phyloP scores from a whole-genome alignment of 192 early-diverging fungal genomes.

The Mortierella claussenii region DNA sequence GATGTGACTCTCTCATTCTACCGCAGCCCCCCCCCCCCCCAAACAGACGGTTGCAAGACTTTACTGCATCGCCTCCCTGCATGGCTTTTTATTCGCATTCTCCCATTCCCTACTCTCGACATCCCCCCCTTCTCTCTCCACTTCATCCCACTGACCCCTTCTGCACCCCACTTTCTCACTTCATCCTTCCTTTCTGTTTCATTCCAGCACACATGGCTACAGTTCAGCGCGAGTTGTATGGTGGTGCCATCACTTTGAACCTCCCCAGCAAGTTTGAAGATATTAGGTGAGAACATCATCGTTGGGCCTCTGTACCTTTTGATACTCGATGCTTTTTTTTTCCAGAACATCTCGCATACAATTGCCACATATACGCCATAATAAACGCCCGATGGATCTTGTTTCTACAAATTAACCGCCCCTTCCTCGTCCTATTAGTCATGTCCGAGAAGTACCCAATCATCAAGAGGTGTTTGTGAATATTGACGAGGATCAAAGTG shows the following conservation, averaged over 20 bases:
- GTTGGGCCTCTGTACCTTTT: background rate
- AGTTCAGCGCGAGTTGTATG: slow-evolving; percentile 65
- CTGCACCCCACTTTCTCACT: background rate
- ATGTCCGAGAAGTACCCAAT: slow-evolving; percentile 86
- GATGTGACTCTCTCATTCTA: too few species aligned
- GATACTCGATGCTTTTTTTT: slow-evolving; percentile 2
- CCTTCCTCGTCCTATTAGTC: too few species aligned
- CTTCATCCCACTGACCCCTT: background rate
- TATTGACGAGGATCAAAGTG: slow-evolving; percentile 73
- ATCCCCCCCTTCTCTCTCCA: background rate
- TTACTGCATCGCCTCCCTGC: background rate
- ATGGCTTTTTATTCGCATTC: background rate
- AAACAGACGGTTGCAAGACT: too few species aligned
- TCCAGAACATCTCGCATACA: background rate
- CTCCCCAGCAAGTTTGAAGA: slow-evolving; percentile 69
- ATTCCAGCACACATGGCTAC: slow-evolving; percentile 18
- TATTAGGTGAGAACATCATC: slow-evolving; percentile 56
- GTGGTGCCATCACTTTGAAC: slow-evolving; percentile 72
- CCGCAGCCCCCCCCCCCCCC: too few species aligned
- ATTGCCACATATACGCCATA: background rate
- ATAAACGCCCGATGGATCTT: background rate
- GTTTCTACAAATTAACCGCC: too few species aligned
- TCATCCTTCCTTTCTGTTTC: background rate
- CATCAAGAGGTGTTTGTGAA: slow-evolving; percentile 94
- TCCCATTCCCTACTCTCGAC: background rate